Evolutionary conservation across 2,329 filamentous ascomycete genomes (phyloP), one percentile per base, ranked within the genome.

Genomic region (Arthrobotrys entomopaga): DNA sequence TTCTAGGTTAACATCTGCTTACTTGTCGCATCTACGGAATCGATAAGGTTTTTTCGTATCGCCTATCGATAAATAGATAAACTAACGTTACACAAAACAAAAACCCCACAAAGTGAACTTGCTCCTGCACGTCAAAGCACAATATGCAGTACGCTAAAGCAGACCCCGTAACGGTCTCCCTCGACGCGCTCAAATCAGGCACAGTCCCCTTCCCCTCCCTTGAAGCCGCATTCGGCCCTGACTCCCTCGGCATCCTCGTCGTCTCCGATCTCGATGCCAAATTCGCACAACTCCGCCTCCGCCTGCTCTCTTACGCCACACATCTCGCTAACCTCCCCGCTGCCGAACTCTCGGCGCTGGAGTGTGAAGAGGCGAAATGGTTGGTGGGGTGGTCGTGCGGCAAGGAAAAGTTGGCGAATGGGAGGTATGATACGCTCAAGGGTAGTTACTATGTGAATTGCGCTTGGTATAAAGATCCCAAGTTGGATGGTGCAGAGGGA

Each of bases 161-260:
- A 6, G 83, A 87, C 70, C 85, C 87, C 22, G 85, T 88, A 13
- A 86, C 87, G 0, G 87, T 90, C 16, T 88, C 86, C 48, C 82
- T 90, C n/a, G 80, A 85, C 26, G 87, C 89, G 76, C 83, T 90
- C 43, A 83, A 78, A 82, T 79, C 52, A 40, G 77, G 75, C 19
- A 86, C 85, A 67, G 85, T 94, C 52, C 85, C 90, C 0, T 90
- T 92, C 60, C 85, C 87, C 65, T 86, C 87, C 0, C 85, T 95
- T 10, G 87, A 91, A 78, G 82, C 90, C 78, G 95, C 95, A 0
- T 98, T 99, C 80, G 95, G 95, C 0, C 92, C 93, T 0, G 88
- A 91, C 24, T 97, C 93, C 1, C 84, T 98, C 11, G 95, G 95
- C 0, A 97, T 99, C 60, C 89, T 99, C 65, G 84, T 98, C n/a